phyloP scores from a whole-genome alignment of 495 filamentous ascomycete species.

The Tuber aestivum region DNA sequence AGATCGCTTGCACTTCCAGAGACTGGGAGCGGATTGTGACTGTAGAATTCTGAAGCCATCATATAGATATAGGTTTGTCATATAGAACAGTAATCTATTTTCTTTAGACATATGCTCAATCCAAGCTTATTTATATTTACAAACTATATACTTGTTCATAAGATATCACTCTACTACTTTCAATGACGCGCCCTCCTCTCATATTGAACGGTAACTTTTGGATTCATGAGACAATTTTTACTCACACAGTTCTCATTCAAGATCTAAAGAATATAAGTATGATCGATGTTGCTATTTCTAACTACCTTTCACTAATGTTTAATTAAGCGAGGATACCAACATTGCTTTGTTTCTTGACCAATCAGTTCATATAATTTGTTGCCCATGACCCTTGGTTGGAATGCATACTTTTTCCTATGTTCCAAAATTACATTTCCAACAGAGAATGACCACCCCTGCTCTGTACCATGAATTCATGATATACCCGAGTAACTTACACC shows the following conservation, averaged over 20 bases:
- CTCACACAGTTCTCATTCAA: neutral
- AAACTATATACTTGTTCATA: neutral
- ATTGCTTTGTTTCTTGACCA: neutral
- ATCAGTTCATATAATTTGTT: neutral
- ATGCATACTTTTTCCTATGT: neutral
- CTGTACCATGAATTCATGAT: neutral
- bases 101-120: neutral
- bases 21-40: neutral
- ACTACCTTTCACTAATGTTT: neutral
- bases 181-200: too few relatives aligned
- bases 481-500: neutral
- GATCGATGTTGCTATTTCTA: neutral
- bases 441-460: neutral
- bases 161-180: neutral
- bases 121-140: neutral
- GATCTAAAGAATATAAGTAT: neutral
- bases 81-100: too few relatives aligned
- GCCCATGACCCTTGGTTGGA: neutral
- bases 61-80: too few relatives aligned
- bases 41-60: too few relatives aligned
- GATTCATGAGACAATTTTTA: too few relatives aligned
- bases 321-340: neutral
- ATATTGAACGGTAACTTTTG: neutral
- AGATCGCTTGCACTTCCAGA: neutral
- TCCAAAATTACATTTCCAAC: neutral